Conservation (phyloP, 148 eudicot genomes). For the Spergularia marina region DNA sequence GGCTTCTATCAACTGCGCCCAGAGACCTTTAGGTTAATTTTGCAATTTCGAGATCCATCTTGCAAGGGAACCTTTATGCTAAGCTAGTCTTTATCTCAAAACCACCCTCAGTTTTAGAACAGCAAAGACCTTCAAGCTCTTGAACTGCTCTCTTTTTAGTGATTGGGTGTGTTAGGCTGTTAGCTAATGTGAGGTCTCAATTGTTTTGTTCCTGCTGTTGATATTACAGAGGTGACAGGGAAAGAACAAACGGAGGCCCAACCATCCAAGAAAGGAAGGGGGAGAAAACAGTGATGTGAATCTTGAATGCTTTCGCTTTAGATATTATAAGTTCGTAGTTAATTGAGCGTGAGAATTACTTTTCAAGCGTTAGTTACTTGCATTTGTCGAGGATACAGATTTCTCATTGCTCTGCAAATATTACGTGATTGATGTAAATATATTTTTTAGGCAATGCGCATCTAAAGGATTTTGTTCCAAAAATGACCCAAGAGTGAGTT, state of each 20-base stretch:
- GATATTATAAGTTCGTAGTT: constrained; percentile 14
- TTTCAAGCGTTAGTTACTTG: background rate
- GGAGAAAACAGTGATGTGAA: constrained; percentile 71
- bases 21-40: too few species aligned
- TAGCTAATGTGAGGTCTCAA: constrained; percentile 1
- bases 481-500: too few species aligned
- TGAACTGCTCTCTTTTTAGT: background rate
- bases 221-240: constrained; percentile 76
- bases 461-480: too few species aligned
- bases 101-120: too few species aligned
- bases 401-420: constrained; percentile 10
- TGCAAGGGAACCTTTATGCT: too few species aligned
- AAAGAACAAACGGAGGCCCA: constrained; percentile 80
- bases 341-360: background rate
- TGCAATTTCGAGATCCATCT: too few species aligned
- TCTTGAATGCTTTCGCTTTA: constrained; percentile 1
- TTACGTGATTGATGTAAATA: background rate
- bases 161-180: background rate
- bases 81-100: too few species aligned
- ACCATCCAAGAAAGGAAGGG: constrained; percentile 84
- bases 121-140: too few species aligned
- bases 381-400: constrained; percentile 4
- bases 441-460: background rate
- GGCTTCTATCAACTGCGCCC: too few species aligned
- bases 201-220: constrained; percentile 44